These are phyloP conservation scores for Phytophthora tentaculata DNA, from an alignment of 352 stramenopile species.

Conservation along the genomic window DNA sequence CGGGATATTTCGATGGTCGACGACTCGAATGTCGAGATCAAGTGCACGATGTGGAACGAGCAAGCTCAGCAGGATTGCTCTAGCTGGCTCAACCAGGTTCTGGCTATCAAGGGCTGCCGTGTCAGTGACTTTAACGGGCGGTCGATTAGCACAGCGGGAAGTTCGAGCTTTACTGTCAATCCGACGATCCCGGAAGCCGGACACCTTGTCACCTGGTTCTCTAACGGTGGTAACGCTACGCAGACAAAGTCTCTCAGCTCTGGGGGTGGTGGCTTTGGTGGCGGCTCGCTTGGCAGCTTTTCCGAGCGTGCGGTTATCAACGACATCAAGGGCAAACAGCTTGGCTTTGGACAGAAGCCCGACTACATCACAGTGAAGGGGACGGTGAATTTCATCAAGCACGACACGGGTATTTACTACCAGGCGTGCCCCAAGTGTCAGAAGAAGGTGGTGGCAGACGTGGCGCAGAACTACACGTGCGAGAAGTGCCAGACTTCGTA, in stretches of 20 bases:
- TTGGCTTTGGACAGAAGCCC: conserved; percentile 96
- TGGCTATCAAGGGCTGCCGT: conserved; percentile 95
- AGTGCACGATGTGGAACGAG: conserved; percentile 97
- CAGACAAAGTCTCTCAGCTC: conserved; percentile 83
- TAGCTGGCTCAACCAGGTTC: conserved; percentile 90
- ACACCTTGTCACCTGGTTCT: conserved; percentile 89
- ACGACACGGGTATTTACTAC: conserved; percentile 91
- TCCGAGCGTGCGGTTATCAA: conserved; percentile 88
- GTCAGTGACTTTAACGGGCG: conserved; percentile 95
- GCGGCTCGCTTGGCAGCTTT: conserved; percentile 83
- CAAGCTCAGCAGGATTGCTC: conserved; percentile 82
- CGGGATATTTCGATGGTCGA: conserved; percentile 97
- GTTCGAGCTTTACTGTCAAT: conserved; percentile 86
- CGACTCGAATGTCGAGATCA: conserved; percentile 96
- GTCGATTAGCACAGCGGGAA: conserved; percentile 86
- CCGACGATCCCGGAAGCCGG: conserved; percentile 87
- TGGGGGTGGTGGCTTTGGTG: conserved; percentile 74
- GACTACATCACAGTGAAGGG: conserved; percentile 97
- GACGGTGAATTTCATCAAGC: conserved; percentile 98
- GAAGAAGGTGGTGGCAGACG: conserved; percentile 93
- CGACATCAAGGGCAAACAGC: conserved; percentile 95
- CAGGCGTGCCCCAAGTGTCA: conserved; percentile 90
- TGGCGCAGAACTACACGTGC: conserved; percentile 95
- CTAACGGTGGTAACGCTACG: conserved; percentile 66
- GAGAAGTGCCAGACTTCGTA: conserved; percentile 97